Base-by-base conservation (phyloP, 2,329 filamentous ascomycete species). In the Penicillium sclerotigenum region DNA sequence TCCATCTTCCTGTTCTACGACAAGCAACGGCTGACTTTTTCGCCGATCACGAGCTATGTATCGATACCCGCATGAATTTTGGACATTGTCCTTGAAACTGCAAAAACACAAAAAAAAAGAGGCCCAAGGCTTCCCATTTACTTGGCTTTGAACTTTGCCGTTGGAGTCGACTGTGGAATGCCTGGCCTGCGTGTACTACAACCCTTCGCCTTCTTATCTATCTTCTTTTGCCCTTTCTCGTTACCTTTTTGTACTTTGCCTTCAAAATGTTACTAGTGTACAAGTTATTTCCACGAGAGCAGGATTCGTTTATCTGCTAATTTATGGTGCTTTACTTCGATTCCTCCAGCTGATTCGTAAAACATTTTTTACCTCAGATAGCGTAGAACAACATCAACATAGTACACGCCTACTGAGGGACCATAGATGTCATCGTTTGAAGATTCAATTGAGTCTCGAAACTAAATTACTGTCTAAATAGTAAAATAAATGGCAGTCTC, bases 31-130 rank as follows among this genome's bases (percentile, higher is more conserved):
- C 54, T 47, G 40, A 47, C 34, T 51, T 41, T 49, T 26, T 43
- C 48, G n/a, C n/a, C 13, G 52, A 61, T 61, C 52, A 65, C 48
- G 63, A 65, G 56, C 56, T 60, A 60, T 65, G 59, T 64, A 65
- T 60, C 57, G 60, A 65, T 65, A 65, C 63, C 63, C 63, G 47
- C 53, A 52, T 46, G 40, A 56, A 53, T 14, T 22, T 20, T 37
- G 47, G 41, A 56, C 18, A 20, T 26, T 46, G 52, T 55, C 47
- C 47, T 47, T 8, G 31, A 51, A 47, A 29, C 8, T 52, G 52
- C 52, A 54, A 54, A 41, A 34, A 28, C 14, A 45, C 6, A n/a
- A 20, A 33, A 16, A 37, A 45, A 34, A 46, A 42, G 37, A 29
- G 46, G 31, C 29, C 8, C 6, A 31, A 13, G 38, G 48, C 29